Evolutionary conservation across 2,329 filamentous ascomycete genomes (phyloP), one percentile per base, ranked within the genome.

Genomic region (Monosporascus ibericus): DNA sequence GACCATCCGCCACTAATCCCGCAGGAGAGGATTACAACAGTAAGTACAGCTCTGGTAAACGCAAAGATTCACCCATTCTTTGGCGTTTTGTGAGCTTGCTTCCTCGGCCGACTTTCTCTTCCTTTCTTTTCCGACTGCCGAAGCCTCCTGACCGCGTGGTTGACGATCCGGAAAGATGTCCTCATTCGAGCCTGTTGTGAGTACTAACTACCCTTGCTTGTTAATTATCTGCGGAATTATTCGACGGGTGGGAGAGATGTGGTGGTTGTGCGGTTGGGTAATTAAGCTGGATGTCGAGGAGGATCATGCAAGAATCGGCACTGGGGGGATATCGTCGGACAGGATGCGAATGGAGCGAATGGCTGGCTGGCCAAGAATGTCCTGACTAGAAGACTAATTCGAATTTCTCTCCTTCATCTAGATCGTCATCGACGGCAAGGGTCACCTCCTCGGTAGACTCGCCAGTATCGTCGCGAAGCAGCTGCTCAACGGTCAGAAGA

Each of bases 401-500:
- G 57, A 55, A 6, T 6, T 17, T 27, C 46, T 57, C 52, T 65
- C 37, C 22, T 52, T 60, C 5, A 1, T 55, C 61, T 67, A 96
- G 91, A 87, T 96, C 82, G 89, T 96, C 82, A 95, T 99, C 76
- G 94, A 99, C 87, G 94, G 92, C 90, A 99, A 99, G 87, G 94
- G 94, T 80, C 94, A 99, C 81, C 88, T 99, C 76, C 91, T 99
- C 78, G 94, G 94, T 84, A 92, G 94, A 78, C 87, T 99, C 76
- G 92, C 92, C 81, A 91, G 86, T 76, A 96, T 91, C 74, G 91
- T 97, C 72, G 92, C 92, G 76, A 97, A 97, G 88, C 92, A 97
- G 84, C 87, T 97, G 72, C 89, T 97, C 70, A 95, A 87, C 79
- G 92, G 92, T 75, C 92, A 97, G 84, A 97, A 97, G 88, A 95